Conservation (phyloP, 1,284 basidiomycete species). For the Moesziomyces antarcticus region DNA sequence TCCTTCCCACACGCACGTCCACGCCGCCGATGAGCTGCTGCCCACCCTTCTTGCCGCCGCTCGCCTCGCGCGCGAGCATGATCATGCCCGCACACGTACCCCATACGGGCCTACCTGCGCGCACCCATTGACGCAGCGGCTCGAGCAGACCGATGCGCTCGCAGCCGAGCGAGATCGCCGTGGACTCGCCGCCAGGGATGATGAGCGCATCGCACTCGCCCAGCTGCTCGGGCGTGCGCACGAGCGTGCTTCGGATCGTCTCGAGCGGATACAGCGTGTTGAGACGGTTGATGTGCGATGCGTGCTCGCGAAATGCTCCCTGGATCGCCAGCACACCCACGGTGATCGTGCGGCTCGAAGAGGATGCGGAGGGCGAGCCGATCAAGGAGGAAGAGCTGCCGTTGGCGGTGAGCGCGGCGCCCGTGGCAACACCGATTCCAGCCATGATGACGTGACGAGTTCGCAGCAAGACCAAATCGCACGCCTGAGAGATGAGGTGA, state of each 20-base stretch:
- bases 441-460: constrained; percentile 14
- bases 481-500: no score
- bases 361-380: constrained; percentile 6
- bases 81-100: constrained; percentile 98
- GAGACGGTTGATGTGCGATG: constrained; percentile 74
- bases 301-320: constrained; percentile 92
- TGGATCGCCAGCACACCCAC: constrained; percentile 78
- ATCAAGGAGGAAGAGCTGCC: background rate
- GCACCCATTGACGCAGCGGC: constrained; percentile 78
- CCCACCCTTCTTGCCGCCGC: constrained; percentile 83
- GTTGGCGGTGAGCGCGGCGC: constrained; percentile 19
- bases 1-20: constrained; percentile 82
- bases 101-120: constrained; percentile 79
- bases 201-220: constrained; percentile 82
- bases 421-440: constrained; percentile 37
- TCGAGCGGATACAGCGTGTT: constrained; percentile 26
- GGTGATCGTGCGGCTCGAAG: constrained; percentile 26
- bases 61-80: constrained; percentile 74
- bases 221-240: constrained; percentile 82
- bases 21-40: constrained; percentile 88
- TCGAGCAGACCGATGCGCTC: constrained; percentile 81
- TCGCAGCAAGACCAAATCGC: no score
- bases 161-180: constrained; percentile 88
- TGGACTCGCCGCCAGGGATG: constrained; percentile 91
- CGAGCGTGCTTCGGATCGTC: constrained; percentile 71